Evolutionary conservation across 2,329 filamentous ascomycete species (phyloP).

Genomic region (Peltaster fructicola): DNA sequence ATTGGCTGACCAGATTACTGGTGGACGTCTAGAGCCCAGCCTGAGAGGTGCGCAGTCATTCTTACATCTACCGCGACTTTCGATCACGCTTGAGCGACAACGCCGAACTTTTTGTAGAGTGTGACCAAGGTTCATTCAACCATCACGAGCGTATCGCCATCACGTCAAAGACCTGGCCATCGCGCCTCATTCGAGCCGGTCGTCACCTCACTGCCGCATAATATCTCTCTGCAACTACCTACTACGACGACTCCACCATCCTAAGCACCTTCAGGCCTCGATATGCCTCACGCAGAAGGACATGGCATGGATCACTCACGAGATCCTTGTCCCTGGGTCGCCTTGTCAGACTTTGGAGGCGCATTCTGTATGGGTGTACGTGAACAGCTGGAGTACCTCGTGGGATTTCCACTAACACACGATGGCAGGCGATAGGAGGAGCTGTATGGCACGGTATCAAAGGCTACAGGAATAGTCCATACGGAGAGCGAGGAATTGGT

Average conservation of each 20-base stretch:
- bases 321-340: constrained; percentile 93
- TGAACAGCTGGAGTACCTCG: constrained; percentile 1
- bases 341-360: constrained; percentile 92
- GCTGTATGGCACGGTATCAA: constrained; percentile 96
- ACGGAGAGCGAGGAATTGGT: constrained; percentile 89
- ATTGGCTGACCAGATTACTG: no score
- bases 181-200: not conserved
- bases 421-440: constrained; percentile 17
- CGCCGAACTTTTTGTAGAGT: no score
- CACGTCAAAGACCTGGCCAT: constrained; percentile 3
- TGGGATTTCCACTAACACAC: constrained; percentile 1
- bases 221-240: not conserved
- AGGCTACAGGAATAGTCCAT: constrained; percentile 36
- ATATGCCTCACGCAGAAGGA: constrained; percentile 5
- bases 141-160: constrained; percentile 2
- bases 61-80: not conserved
- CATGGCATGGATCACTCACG: constrained; percentile 69
- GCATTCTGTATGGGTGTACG: constrained; percentile 92
- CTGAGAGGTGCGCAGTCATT: no score
- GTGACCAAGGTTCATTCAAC: no score
- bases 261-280: constrained; percentile 1
- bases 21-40: no score
- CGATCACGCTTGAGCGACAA: not conserved
- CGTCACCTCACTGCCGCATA: no score
- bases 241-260: not conserved